Base-by-base conservation (phyloP, 768 basidiomycete species). In the Leccinum incarnatum region DNA sequence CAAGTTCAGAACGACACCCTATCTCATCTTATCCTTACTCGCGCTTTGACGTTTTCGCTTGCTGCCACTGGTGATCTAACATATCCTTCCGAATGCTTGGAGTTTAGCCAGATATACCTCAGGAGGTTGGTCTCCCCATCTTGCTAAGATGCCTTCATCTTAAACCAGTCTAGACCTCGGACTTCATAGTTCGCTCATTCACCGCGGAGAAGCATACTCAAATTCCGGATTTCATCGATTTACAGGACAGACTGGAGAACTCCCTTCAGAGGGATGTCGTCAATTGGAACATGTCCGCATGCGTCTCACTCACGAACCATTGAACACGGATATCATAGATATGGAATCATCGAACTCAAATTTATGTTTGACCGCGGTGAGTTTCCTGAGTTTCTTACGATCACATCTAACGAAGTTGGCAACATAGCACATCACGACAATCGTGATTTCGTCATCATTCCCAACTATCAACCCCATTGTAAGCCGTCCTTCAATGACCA, bases 1-100 rank as follows among this genome's bases (percentile, higher is more conserved):
- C 89, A 92, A 66, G 82, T 95, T 23, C 93, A 96, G 69, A 83
- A 88, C 57, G 95, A 97, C 67, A 96, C 95, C 1, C 78, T 97
- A 8, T 92, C 91, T 2, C 91, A 96, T 69, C 82, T 92, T 55
- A 73, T 94, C 53, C 81, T 94, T 45, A 84, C 89, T 19, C 83
- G 93, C 21, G 83, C 87, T 11, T 83, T 86, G 21, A 89, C 86
- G 0, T 95, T 93, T 76, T 92, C 91, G 3, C 75, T 89, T 40
- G 86, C 89, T 47, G 78, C 88, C 4, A 81, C 77, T 14, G 92
- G 92, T 8, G 92, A 94, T 65, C 71, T 94, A 29, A 88, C 90
- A 1, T 82, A 85, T 71, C 78, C 83, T 23, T 81, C 87, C 14
- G 92, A 93, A 71, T 90, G 88, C 68, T 65, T 91, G 40, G 90